Evolutionary conservation across 495 filamentous ascomycete genomes (phyloP).

Genomic region (Annulohypoxylon maeteangense): DNA sequence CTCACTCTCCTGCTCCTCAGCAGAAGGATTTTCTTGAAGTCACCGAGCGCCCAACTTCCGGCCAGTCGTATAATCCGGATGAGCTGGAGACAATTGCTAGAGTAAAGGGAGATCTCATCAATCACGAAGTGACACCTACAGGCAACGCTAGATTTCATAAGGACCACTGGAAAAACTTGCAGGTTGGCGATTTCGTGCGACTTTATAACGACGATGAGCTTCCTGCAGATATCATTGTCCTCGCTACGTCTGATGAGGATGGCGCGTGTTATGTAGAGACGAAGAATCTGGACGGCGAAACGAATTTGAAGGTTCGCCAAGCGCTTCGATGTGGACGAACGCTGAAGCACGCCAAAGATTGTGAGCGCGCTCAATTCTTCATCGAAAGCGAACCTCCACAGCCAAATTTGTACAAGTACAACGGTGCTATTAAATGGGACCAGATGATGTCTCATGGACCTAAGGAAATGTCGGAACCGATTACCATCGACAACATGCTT

Average conservation of each 20-base stretch:
- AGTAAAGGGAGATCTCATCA: constrained; percentile 60
- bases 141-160: constrained; percentile 81
- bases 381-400: constrained; percentile 94
- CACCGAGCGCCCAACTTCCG: constrained; percentile 49
- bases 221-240: constrained; percentile 91
- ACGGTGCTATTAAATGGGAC: constrained; percentile 85
- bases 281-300: constrained; percentile 97
- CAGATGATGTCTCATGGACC: constrained; percentile 73
- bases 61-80: constrained; percentile 66
- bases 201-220: constrained; percentile 97
- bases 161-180: constrained; percentile 94
- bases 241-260: constrained; percentile 95
- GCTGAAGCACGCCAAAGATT: constrained; percentile 90
- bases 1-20: constrained; percentile 42
- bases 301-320: constrained; percentile 94
- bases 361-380: constrained; percentile 84
- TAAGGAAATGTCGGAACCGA: constrained; percentile 87
- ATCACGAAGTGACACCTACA: constrained; percentile 52
- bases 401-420: constrained; percentile 93
- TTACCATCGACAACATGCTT: constrained; percentile 93
- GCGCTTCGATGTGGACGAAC: constrained; percentile 86
- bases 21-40: constrained; percentile 44
- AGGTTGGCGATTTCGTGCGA: constrained; percentile 96
- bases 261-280: constrained; percentile 98
- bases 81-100: constrained; percentile 66